Base-by-base conservation (phyloP, 805 yeast genomes). In the Peterozyma xylosa region DNA sequence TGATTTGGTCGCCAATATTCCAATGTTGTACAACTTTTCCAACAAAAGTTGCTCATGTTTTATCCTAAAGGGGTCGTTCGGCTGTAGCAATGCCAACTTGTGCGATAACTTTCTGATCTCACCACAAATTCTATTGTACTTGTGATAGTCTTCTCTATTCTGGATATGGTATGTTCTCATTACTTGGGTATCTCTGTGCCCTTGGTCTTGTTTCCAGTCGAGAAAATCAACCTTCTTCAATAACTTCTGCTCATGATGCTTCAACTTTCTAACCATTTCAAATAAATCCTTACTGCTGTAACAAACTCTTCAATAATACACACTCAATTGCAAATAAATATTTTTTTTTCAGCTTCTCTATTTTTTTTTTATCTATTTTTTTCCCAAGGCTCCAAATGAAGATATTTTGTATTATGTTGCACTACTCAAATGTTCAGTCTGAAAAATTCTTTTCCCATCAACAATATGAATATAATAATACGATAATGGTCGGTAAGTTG, bases 201-300 rank as follows among this genome's bases (percentile, higher is more conserved):
- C 88, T 45, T 84, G 82, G 61, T 93, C 99, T 56, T 88, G 95
- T 63, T 93, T 93, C 97, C 98, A 93, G 63, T 93, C 95, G 42
- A 88, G 85, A 68, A 93, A 88, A 60, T 93, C 97, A 42, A 93
- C 98, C 64, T 93, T 93, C 70, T 86, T 89, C 56, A 93, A 76
- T 56, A 93, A 78, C 66, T 89, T 90, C 73, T 86, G 84, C 76
- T 93, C 99, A 65, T 93, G 99, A 68, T 86, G 88, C 63, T 93
- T 93, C 48, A 93, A 76, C 54, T 86, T 74, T 63, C 99, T 76
- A 40, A 85, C 95, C 95, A 86, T 85, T 36, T 34, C 67, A 36
- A 14, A 17, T 35, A 6, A 5, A 10, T 11, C 15, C 27, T 7
- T 17, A 11, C 21, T 10, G 3, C n/a, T 21, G 7, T 21, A 21